phyloP scores from a whole-genome alignment of 1,139 yeast species.

The Blastobotrys indianensis region DNA sequence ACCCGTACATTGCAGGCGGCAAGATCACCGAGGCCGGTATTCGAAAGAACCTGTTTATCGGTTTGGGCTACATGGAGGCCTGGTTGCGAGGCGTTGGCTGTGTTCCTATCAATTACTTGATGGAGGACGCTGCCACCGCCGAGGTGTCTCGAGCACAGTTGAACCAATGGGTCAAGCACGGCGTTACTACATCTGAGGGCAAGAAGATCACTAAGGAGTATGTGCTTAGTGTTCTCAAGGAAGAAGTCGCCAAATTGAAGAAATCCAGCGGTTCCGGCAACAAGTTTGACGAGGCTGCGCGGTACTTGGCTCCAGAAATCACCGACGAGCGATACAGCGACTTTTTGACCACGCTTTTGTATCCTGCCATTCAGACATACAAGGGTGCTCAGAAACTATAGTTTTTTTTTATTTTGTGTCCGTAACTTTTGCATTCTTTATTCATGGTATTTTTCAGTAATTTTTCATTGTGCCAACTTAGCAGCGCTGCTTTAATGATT shows the following conservation, averaged over 20 bases:
- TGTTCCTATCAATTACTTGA: conserved; percentile 74
- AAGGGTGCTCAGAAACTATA: conserved; percentile 23
- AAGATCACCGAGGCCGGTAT: conserved; percentile 67
- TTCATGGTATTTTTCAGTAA: background rate
- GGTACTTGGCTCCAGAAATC: conserved; percentile 60
- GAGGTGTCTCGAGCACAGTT: conserved; percentile 79
- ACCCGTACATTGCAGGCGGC: conserved; percentile 63
- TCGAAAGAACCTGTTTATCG: conserved; percentile 64
- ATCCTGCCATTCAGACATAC: conserved; percentile 25
- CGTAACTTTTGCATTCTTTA: background rate
- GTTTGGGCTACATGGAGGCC: conserved; percentile 73
- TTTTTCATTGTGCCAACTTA: too few relatives aligned
- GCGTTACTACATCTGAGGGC: conserved; percentile 52
- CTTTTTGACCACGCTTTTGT: conserved; percentile 50
- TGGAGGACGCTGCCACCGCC: conserved; percentile 89
- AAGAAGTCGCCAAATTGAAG: conserved; percentile 56
- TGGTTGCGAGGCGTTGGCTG: conserved; percentile 78
- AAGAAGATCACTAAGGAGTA: conserved; percentile 57
- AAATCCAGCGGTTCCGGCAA: conserved; percentile 48
- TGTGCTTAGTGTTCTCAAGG: conserved; percentile 50
- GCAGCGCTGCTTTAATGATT: too few relatives aligned
- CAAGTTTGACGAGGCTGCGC: conserved; percentile 49
- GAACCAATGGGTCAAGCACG: conserved; percentile 81
- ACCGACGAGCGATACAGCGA: conserved; percentile 61
- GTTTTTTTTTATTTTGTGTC: conserved; percentile 1